These are phyloP conservation scores for Aspergillus neotritici DNA, from an alignment of 2,329 filamentous ascomycete genomes.

Conservation along the genomic window DNA sequence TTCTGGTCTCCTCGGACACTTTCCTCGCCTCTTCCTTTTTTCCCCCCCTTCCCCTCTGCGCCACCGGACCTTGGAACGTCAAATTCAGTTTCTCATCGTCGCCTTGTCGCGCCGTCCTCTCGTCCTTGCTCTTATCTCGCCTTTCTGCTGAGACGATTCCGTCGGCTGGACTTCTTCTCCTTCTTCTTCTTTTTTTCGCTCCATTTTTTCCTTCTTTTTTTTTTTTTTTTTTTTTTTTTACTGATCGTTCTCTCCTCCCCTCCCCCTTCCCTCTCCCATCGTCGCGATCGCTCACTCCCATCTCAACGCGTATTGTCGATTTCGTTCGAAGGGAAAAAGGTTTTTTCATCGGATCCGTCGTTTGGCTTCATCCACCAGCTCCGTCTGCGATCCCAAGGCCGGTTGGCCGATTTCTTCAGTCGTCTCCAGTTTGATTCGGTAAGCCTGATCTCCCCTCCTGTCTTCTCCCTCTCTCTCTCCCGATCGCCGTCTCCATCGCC, in stretches of 20 bases:
- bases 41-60: neutral
- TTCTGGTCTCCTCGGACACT: too few species aligned
- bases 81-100: neutral
- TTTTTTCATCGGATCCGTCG: conserved; percentile 1
- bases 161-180: neutral
- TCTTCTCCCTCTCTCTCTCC: neutral
- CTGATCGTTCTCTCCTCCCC: conserved; percentile 5
- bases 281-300: conserved; percentile 3
- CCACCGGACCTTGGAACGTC: neutral
- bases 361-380: neutral
- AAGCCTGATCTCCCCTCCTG: neutral
- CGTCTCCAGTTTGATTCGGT: too few species aligned
- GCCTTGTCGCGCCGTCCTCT: neutral
- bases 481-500: neutral
- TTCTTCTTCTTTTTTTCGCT: neutral
- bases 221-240: neutral
- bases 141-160: neutral
- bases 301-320: neutral
- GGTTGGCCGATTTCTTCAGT: too few species aligned
- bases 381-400: too few species aligned
- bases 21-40: too few species aligned
- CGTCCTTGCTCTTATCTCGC: neutral
- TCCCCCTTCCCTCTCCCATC: conserved; percentile 4
- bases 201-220: neutral
- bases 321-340: conserved; percentile 2